A percentile compares a stretch with the other conserved stretches of the same genome.
These are phyloP conservation scores for Gastrodia elata DNA, from an alignment of 106 monocot species.

Conservation along the genomic window DNA sequence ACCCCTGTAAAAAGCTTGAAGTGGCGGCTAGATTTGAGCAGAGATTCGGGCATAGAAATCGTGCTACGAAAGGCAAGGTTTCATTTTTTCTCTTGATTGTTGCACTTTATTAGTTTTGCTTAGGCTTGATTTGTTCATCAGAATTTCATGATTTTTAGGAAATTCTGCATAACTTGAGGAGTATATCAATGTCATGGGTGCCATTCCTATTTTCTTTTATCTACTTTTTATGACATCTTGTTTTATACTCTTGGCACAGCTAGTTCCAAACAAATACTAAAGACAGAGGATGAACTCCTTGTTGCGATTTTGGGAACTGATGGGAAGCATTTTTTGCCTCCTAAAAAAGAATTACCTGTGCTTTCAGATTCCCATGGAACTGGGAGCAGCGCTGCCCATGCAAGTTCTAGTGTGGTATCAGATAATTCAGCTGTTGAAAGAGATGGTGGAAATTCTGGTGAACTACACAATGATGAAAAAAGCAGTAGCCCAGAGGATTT, in stretches of 20 bases:
- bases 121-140: not conserved
- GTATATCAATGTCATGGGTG: not conserved
- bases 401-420: slow-evolving; percentile 25
- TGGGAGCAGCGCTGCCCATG: slow-evolving; percentile 17
- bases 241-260: slow-evolving; percentile 12
- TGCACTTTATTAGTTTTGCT: not conserved
- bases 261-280: slow-evolving; percentile 28
- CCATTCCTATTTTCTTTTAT: not conserved
- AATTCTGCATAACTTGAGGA: not conserved
- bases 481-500: slow-evolving; percentile 63
- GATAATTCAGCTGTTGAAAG: slow-evolving; percentile 5
- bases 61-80: slow-evolving; percentile 46
- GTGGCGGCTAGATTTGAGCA: slow-evolving; percentile 82
- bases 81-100: slow-evolving; percentile 3
- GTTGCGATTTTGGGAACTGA: slow-evolving; percentile 39
- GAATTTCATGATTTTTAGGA: not conserved
- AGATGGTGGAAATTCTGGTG: slow-evolving; percentile 14
- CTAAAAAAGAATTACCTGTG: slow-evolving; percentile 16
- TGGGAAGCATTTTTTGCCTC: slow-evolving; percentile 21
- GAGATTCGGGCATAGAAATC: slow-evolving; percentile 63
- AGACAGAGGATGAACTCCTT: slow-evolving; percentile 48
- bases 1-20: slow-evolving; percentile 91
- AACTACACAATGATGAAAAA: slow-evolving; percentile 6
- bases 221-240: not conserved
- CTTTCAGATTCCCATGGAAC: slow-evolving; percentile 14